phyloP scores from a whole-genome alignment of 345 rosid species.

The Capsella bursapastoris region DNA sequence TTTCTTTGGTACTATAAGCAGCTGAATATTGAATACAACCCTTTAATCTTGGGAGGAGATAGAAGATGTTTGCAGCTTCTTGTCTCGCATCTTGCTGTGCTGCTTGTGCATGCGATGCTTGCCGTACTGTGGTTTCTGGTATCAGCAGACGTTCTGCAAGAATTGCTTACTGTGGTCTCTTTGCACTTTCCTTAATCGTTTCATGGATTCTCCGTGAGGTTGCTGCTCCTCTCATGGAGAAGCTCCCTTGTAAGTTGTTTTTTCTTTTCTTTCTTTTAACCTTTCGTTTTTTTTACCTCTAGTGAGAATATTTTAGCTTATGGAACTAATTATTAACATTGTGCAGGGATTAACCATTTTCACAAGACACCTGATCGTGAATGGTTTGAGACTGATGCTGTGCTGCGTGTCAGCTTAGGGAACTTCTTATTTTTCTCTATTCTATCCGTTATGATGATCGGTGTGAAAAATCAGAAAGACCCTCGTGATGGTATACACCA shows the following conservation, averaged over 20 bases:
- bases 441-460: conserved; percentile 80
- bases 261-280: not conserved
- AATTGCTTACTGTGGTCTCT: conserved; percentile 97
- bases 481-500: conserved; percentile 97
- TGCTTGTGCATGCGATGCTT: conserved; percentile 96
- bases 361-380: conserved; percentile 86
- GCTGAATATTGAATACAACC: conserved; percentile 36
- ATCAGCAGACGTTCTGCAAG: conserved; percentile 96
- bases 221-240: conserved; percentile 99
- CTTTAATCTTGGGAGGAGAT: conserved; percentile 32
- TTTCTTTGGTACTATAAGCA: conserved; percentile 6
- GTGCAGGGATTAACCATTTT: conserved; percentile 93
- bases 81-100: conserved; percentile 99
- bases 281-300: not conserved
- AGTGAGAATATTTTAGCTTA: conserved; percentile 2
- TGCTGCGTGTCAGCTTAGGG: conserved; percentile 95
- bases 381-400: conserved; percentile 99
- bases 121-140: conserved; percentile 85
- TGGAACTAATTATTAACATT: conserved; percentile 15
- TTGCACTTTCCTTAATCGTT: conserved; percentile 86
- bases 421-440: conserved; percentile 87
- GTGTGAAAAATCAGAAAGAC: conserved; percentile 92
- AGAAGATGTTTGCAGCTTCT: conserved; percentile 96
- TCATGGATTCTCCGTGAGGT: conserved; percentile 98
- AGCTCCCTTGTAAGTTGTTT: conserved; percentile 80